phyloP scores from a whole-genome alignment of 148 eudicot genomes.

The Silene conica region DNA sequence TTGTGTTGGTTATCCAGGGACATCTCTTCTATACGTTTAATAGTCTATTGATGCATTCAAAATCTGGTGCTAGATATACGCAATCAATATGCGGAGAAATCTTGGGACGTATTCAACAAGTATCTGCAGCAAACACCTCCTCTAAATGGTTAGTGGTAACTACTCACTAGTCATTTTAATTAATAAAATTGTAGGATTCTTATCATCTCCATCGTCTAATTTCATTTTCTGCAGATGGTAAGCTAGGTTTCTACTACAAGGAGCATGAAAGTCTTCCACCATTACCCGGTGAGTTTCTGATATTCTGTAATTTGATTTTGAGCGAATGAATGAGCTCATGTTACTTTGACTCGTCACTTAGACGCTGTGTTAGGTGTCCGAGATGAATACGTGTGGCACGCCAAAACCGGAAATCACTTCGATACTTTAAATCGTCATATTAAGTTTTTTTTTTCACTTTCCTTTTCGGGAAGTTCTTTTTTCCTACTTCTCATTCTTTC shows the following conservation, averaged over 20 bases:
- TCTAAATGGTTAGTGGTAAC: constrained; percentile 56
- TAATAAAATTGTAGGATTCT: neutral
- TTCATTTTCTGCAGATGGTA: constrained; percentile 48
- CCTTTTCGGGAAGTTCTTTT: no score
- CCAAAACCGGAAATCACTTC: neutral
- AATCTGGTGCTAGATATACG: constrained; percentile 56
- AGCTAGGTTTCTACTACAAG: constrained; percentile 90
- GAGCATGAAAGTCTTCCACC: constrained; percentile 93
- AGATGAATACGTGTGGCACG: neutral
- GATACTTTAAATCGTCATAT: neutral
- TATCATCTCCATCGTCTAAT: neutral
- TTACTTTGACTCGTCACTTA: neutral
- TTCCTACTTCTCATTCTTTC: no score
- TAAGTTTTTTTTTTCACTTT: no score
- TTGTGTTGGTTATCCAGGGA: neutral
- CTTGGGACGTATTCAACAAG: constrained; percentile 75
- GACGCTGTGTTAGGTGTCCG: neutral
- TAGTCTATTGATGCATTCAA: constrained; percentile 3
- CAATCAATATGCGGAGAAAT: constrained; percentile 56
- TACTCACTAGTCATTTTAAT: neutral
- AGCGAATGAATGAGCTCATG: neutral
- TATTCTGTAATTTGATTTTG: neutral
- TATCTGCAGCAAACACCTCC: constrained; percentile 70
- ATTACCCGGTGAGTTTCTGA: constrained; percentile 53
- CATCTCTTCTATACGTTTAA: neutral